Evolutionary conservation across 1,284 basidiomycete species (phyloP).

Genomic region (Peniophora sp.): DNA sequence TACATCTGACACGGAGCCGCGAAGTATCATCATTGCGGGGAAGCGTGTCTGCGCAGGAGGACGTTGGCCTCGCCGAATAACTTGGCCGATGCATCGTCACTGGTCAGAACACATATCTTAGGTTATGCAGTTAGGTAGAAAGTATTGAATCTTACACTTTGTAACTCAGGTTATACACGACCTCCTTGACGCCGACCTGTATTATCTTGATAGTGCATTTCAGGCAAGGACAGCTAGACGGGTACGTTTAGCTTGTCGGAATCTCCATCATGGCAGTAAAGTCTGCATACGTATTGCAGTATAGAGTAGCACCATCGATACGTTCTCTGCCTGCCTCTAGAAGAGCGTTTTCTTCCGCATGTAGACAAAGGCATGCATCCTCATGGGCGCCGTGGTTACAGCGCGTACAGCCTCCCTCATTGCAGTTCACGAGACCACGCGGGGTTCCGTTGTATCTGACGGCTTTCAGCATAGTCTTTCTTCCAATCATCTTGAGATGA

Average conservation of each 20-base stretch:
- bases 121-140: slow-evolving; percentile 1
- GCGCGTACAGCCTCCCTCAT: slow-evolving; percentile 78
- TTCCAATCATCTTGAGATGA: not conserved
- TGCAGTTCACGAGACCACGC: slow-evolving; percentile 81
- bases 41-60: slow-evolving; percentile 58
- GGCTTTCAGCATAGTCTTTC: not conserved
- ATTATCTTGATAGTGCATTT: slow-evolving; percentile 97
- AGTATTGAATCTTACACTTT: slow-evolving; percentile 64
- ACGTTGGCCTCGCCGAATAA: slow-evolving; percentile 78
- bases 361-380: slow-evolving; percentile 88
- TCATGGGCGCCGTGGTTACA: slow-evolving; percentile 67
- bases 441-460: slow-evolving; percentile 93
- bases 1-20: too few relatives aligned
- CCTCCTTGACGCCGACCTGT: slow-evolving; percentile 87
- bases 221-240: slow-evolving; percentile 86
- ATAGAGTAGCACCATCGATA: slow-evolving; percentile 76
- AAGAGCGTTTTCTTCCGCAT: slow-evolving; percentile 97
- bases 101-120: slow-evolving; percentile 20
- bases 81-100: slow-evolving; percentile 74
- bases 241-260: slow-evolving; percentile 4
- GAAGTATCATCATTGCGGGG: slow-evolving; percentile 16
- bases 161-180: slow-evolving; percentile 95
- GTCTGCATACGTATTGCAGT: slow-evolving; percentile 75
- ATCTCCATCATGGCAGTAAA: not conserved
- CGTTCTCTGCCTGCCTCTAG: slow-evolving; percentile 87